Base-by-base conservation (phyloP, 192 early-diverging fungal genomes). In the Backusella westeae region DNA sequence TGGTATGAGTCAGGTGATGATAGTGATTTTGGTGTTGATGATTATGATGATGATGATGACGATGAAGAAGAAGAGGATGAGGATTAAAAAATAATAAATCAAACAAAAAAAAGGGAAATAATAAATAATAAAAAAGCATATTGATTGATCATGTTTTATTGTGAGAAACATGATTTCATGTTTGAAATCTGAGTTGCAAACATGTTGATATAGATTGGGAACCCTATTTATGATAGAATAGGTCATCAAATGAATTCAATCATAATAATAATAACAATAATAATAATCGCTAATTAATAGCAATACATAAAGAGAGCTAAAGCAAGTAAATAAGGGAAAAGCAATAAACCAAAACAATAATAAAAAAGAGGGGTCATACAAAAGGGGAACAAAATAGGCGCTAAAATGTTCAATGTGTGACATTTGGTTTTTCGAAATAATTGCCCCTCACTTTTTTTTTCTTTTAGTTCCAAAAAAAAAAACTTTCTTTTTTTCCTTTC, bases 11-110 rank as follows among this genome's bases (percentile, higher is more conserved):
- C 77, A 41, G 85, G 81, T 3, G 81, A 83, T 52, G 81, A 80
- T 8, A 80, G 75, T 7, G 83, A 86, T 72, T 84, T 81, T 59
- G 80, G 77, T 41, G 80, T 74, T 46, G 84, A 85, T 46, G 85
- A 86, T 21, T 70, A 81, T 72, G 77, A 82, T 7, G 74, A 82
- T 23, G 80, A 82, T 44, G 66, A 72, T 4, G 74, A 29, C 1
- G 29, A 81, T 17, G 83, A 84, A 34, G 83, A 81, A 23, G 80
- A 81, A 29, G 74, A 78, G 12, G 78, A 83, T n/a, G 75, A 80
- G 14, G 21, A 63, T 59, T 59, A 26, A 59, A 56, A n/a, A 23
- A 21, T 53, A 29, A 63, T 29, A 3, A 63, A 63, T 12, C 21
- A 63, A 56, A 56, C 7, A 56, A 63, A 26, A 59, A 59, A 59